A percentile compares a stretch with the other conserved stretches of the same genome.
Conservation (phyloP, 208 protist genomes). For the Crithidia acanthocephali region DNA sequence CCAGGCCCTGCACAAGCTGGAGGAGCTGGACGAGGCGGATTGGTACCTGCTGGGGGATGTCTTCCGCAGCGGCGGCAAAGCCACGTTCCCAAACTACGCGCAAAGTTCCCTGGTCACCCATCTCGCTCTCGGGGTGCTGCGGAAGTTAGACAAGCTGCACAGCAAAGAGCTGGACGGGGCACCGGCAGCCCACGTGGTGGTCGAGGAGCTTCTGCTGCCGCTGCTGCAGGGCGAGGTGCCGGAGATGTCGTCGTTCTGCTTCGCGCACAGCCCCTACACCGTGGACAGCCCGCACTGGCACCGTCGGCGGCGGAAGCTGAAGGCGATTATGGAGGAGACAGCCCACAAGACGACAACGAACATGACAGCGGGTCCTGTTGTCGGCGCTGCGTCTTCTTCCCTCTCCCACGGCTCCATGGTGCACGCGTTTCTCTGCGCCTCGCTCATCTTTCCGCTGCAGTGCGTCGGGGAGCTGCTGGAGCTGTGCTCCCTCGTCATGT, state of each 20-base stretch:
- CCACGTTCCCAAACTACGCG: conserved; percentile 82
- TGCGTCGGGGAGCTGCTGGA: conserved; percentile 75
- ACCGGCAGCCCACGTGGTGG: conserved; percentile 19
- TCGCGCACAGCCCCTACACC: conserved; percentile 10
- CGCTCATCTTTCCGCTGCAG: conserved; percentile 85
- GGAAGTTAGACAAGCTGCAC: conserved; percentile 54
- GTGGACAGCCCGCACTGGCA: conserved; percentile 33
- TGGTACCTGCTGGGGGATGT: conserved; percentile 77
- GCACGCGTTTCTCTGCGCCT: conserved; percentile 33
- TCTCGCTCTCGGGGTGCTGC: conserved; percentile 51
- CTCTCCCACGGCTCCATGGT: not conserved
- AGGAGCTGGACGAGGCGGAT: conserved; percentile 65
- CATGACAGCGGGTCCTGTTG: not conserved
- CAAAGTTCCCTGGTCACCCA: conserved; percentile 31
- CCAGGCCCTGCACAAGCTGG: conserved; percentile 63
- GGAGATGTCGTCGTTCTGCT: conserved; percentile 25
- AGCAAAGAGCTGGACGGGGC: conserved; percentile 33
- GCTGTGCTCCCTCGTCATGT: conserved; percentile 55
- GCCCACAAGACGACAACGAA: not conserved
- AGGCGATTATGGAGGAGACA: conserved; percentile 14
- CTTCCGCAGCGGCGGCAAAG: conserved; percentile 32
- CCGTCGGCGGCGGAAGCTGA: conserved; percentile 27
- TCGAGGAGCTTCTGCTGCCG: conserved; percentile 23
- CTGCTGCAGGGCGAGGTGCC: conserved; percentile 37
- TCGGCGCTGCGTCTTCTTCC: not conserved